Conservation (phyloP, 176 grass and related monocot genomes). For the Elymus sibiricus region DNA sequence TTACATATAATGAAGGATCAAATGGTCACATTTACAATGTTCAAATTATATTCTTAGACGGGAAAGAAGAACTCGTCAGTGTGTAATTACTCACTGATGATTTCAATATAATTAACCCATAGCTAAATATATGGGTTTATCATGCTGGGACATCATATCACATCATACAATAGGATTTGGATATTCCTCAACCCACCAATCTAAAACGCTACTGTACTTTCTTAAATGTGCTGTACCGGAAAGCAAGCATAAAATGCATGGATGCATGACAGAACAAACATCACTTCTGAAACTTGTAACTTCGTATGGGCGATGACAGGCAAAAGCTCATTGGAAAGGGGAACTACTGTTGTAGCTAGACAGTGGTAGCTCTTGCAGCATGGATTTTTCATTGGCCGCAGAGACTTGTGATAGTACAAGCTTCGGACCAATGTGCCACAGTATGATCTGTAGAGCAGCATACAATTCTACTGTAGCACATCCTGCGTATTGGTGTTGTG, state of each 20-base stretch:
- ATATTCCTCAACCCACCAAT: background rate
- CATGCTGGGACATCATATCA: background rate
- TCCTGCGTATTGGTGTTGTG: background rate
- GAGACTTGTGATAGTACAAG: conserved; percentile 4
- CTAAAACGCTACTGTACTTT: background rate
- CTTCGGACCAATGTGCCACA: conserved; percentile 32
- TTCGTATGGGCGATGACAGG: background rate
- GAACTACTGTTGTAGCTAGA: conserved; percentile 2
- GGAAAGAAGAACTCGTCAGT: background rate
- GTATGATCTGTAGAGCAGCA: background rate
- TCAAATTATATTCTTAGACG: background rate
- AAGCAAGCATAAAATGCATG: background rate
- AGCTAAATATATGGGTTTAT: background rate
- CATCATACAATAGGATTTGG: background rate
- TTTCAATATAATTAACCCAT: background rate
- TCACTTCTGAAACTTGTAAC: conserved; percentile 1
- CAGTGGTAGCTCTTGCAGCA: background rate
- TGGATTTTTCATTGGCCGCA: background rate
- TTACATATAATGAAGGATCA: background rate
- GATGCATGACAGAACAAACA: background rate
- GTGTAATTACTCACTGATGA: background rate
- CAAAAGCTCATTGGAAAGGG: conserved; percentile 40
- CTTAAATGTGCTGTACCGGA: background rate
- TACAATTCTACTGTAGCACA: background rate
- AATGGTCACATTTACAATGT: background rate